Evolutionary conservation across 345 rosid species (phyloP), one percentile per base, ranked within the genome.

Genomic region (Garcia nutans): DNA sequence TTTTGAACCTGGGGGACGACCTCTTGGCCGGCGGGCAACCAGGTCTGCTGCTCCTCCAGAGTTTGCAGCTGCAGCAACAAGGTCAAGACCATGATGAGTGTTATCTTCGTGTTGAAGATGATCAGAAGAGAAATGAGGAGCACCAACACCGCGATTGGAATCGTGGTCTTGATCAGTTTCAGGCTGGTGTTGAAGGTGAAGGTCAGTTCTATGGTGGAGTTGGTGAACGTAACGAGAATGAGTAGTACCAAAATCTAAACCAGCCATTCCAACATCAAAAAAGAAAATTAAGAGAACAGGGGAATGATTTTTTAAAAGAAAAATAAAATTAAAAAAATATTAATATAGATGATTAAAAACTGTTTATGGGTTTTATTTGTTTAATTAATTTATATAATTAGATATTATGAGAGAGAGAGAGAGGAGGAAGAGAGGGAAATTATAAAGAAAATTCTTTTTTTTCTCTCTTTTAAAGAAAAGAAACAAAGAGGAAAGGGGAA

Each of bases 1-100:
- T 79, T 93, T 95, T 10, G 99, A 95, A 19, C 99, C 97, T 0
- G 97, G 87, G 0, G 99, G 99, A 3, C 99, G 89, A 2, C 99
- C 99, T 26, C 98, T 86, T 23, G 98, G 93, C 63, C 99, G 80
- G 19, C 99, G 87, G 10, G 80, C 89, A 5, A 83, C 84, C 71
- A 86, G 54, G 67, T 86, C 87, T 0, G 84, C 83, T 0, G 64
- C 45, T 2, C 89, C 45, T 2, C 89, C 84, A 13, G 80, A 78
- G 81, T 83, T 85, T 26, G 37, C 64, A 8, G 57, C 56, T 10
- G 68, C 75, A 2, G 56, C 80, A n/a, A 80, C 90, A 0, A 88
- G 86, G 68, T 89, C 93, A 41, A 90, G 86, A 63, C 83, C 89
- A 10, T 82, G 88, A 65, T 83, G 87, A 22, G 86, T 83, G 23